A percentile compares a stretch with the other conserved stretches of the same genome.
Evolutionary conservation across 2,329 filamentous ascomycete genomes (phyloP).

Genomic region (Myriangium duriaei): DNA sequence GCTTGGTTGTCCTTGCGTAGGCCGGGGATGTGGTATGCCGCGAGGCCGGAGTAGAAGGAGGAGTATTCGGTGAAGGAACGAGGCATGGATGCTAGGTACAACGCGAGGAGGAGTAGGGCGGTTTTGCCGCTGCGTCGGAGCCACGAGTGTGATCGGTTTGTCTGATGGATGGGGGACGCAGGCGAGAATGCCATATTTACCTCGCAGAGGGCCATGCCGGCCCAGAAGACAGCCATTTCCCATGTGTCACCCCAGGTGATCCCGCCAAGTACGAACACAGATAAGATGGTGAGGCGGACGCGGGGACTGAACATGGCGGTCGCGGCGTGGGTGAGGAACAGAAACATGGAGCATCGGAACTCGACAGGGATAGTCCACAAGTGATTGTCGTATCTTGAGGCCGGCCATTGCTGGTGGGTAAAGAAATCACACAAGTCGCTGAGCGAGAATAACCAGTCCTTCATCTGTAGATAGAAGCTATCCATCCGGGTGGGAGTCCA

Average conservation of each 20-base stretch:
- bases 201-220: conserved; percentile 44
- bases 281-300: conserved; percentile 31
- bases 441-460: conserved; percentile 28
- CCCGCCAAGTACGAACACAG: conserved; percentile 29
- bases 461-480: conserved; percentile 12
- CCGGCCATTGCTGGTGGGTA: conserved; percentile 11
- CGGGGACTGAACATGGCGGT: conserved; percentile 6
- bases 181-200: conserved; percentile 31
- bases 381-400: conserved; percentile 41
- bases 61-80: conserved; percentile 31
- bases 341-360: conserved; percentile 5
- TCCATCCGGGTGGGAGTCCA: conserved; percentile 9
- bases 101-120: conserved; percentile 33
- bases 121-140: conserved; percentile 21
- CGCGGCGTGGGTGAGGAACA: conserved; percentile 34
- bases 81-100: conserved; percentile 42
- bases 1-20: conserved; percentile 38
- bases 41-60: conserved; percentile 41
- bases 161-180: background rate
- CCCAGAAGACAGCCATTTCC: conserved; percentile 44
- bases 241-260: conserved; percentile 38
- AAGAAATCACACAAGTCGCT: conserved; percentile 13
- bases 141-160: no score
- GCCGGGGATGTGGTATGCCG: conserved; percentile 31
- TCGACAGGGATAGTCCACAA: conserved; percentile 24